A percentile compares a stretch with the other conserved stretches of the same genome.
Conservation (phyloP, 768 basidiomycete genomes). For the Lactarius deliciosus region DNA sequence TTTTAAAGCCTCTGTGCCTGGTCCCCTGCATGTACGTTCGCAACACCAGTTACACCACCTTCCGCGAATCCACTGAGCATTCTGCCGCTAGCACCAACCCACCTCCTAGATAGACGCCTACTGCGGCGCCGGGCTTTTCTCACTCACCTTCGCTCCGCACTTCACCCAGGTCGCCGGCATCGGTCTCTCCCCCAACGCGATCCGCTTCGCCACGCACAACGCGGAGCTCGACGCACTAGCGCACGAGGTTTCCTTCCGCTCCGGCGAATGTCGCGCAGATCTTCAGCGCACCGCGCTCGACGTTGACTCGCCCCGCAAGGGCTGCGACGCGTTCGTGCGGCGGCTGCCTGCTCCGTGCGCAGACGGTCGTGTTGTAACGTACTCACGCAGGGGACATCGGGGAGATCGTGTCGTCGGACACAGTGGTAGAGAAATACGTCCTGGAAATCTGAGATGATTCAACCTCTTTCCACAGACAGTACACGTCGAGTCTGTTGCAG, state of each 20-base stretch:
- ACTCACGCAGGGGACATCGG: constrained; percentile 91
- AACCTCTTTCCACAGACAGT: constrained; percentile 92
- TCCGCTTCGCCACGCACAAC: constrained; percentile 35
- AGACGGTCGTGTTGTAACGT: constrained; percentile 72
- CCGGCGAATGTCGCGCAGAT: constrained; percentile 38
- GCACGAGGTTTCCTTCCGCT: constrained; percentile 61
- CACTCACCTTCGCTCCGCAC: constrained; percentile 68
- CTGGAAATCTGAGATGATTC: constrained; percentile 59
- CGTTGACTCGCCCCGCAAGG: neutral
- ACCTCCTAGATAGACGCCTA: constrained; percentile 87
- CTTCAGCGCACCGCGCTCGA: neutral
- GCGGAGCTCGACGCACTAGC: constrained; percentile 37
- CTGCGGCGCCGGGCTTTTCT: constrained; percentile 31
- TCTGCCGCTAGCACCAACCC: constrained; percentile 35
- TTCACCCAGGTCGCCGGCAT: neutral
- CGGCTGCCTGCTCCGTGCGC: neutral
- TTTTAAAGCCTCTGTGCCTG: neutral
- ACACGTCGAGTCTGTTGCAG: constrained; percentile 38
- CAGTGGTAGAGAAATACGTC: constrained; percentile 25
- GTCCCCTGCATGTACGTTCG: neutral
- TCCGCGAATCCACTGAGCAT: neutral
- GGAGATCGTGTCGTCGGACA: constrained; percentile 50
- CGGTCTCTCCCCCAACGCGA: neutral
- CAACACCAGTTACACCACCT: too few relatives aligned
- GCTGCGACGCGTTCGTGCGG: constrained; percentile 11